phyloP scores from a whole-genome alignment of 2,329 filamentous ascomycete species.

The Endoconidiophora laricicola region DNA sequence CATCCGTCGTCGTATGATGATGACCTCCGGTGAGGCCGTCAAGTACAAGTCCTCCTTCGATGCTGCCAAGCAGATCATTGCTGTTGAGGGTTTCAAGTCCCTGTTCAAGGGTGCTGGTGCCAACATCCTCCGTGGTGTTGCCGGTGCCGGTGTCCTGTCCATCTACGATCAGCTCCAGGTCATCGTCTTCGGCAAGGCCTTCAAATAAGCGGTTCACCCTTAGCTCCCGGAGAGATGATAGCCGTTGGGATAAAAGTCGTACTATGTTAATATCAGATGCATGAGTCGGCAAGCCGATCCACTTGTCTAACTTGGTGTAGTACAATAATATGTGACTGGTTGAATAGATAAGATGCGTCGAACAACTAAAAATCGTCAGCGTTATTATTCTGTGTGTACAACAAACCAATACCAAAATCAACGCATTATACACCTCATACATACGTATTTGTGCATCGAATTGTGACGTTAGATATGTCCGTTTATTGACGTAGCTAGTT shows the following conservation, averaged over 20 bases:
- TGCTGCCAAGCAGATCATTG: conserved; percentile 89
- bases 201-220: conserved; percentile 48
- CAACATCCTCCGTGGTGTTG: conserved; percentile 99
- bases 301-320: not conserved
- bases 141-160: conserved; percentile 99
- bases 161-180: conserved; percentile 99
- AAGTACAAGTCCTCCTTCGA: conserved; percentile 98
- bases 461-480: not conserved
- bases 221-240: not conserved
- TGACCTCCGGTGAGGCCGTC: conserved; percentile 94
- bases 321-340: conserved; percentile 7
- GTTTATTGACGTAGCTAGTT: not conserved
- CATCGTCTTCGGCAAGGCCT: conserved; percentile 99
- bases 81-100: conserved; percentile 93
- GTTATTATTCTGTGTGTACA: conserved; percentile 11
- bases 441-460: conserved; percentile 13
- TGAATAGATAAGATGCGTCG: conserved; percentile 5
- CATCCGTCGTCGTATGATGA: conserved; percentile 99
- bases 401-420: conserved; percentile 11
- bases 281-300: not conserved
- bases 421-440: conserved; percentile 1
- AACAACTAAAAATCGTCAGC: conserved; percentile 1
- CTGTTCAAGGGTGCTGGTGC: conserved; percentile 99
- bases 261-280: not conserved
- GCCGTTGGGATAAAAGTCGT: not conserved